These are phyloP conservation scores for Dichomitus squalens DNA, from an alignment of 1,284 basidiomycete species.

Conservation along the genomic window DNA sequence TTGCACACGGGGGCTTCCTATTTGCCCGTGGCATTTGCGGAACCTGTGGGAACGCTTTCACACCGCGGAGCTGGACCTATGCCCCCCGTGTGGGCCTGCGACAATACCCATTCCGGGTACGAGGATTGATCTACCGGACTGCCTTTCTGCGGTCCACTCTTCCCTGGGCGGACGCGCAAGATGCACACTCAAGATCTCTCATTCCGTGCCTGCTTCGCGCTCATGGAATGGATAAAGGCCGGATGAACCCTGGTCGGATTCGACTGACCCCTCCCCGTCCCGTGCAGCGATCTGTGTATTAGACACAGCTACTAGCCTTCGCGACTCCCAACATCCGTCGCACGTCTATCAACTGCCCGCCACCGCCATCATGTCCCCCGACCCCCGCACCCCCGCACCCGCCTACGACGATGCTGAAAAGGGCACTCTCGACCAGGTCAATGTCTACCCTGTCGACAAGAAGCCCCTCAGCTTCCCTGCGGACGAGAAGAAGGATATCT, in stretches of 20 bases:
- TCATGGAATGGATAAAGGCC: constrained; percentile 23
- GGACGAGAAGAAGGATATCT: constrained; percentile 38
- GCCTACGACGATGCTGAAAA: constrained; percentile 58
- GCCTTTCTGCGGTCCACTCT: constrained; percentile 17
- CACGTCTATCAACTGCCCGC: constrained; percentile 11
- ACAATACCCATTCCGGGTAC: constrained; percentile 20
- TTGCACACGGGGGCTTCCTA: constrained; percentile 17
- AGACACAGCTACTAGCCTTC: constrained; percentile 16
- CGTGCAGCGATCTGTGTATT: constrained; percentile 22
- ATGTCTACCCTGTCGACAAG: constrained; percentile 39
- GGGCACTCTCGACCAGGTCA: constrained; percentile 46
- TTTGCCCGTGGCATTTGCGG: constrained; percentile 22
- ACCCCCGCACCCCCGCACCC: constrained; percentile 35
- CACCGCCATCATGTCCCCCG: constrained; percentile 27
- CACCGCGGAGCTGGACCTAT: constrained; percentile 18
- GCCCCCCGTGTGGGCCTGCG: constrained; percentile 16
- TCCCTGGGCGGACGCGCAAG: constrained; percentile 17
- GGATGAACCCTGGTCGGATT: constrained; percentile 22
- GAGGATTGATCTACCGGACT: constrained; percentile 21
- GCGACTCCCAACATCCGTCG: constrained; percentile 1
- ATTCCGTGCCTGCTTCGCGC: constrained; percentile 26
- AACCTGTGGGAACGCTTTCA: constrained; percentile 22
- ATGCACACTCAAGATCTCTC: constrained; percentile 20
- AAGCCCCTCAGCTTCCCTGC: constrained; percentile 25
- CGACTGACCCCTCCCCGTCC: constrained; percentile 21